Evolutionary conservation across 192 early-diverging fungal species (phyloP).

Genomic region (Podila clonocystis): DNA sequence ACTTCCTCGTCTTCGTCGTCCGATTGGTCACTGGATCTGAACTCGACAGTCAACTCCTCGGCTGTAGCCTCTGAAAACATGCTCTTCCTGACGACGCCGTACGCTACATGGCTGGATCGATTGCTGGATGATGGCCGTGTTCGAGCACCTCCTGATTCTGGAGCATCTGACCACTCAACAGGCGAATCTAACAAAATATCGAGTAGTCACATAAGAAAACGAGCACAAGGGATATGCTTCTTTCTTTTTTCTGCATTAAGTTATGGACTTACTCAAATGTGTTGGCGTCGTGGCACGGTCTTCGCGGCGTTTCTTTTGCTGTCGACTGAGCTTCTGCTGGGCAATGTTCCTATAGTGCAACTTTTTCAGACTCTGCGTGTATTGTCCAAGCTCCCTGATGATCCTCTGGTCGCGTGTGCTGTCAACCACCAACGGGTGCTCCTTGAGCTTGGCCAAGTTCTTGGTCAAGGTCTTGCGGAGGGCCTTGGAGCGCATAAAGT

Average conservation of each 20-base stretch:
- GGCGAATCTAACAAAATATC: not conserved
- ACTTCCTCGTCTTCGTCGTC: conserved; percentile 9
- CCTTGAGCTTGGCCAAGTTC: conserved; percentile 51
- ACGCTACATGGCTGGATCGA: not conserved
- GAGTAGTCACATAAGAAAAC: too few relatives aligned
- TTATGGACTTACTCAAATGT: not conserved
- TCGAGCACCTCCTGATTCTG: not conserved
- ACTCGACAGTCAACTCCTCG: conserved; percentile 1
- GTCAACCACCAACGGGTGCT: conserved; percentile 47
- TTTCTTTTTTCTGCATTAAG: not conserved
- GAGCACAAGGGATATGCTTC: not conserved
- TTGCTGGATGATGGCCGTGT: not conserved
- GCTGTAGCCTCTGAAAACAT: not conserved
- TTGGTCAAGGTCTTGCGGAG: conserved; percentile 52
- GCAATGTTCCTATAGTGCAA: conserved; percentile 13
- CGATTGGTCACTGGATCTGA: not conserved
- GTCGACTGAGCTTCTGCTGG: not conserved
- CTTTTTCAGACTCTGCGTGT: conserved; percentile 32
- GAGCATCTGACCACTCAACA: not conserved
- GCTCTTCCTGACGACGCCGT: not conserved
- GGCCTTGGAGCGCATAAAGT: conserved; percentile 58
- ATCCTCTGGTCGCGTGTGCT: conserved; percentile 62
- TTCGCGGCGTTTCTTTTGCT: not conserved
- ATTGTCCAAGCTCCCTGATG: conserved; percentile 52
- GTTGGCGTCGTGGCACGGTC: not conserved